Base-by-base conservation (phyloP, 345 rosid genomes). In the Nephelium lappaceum region DNA sequence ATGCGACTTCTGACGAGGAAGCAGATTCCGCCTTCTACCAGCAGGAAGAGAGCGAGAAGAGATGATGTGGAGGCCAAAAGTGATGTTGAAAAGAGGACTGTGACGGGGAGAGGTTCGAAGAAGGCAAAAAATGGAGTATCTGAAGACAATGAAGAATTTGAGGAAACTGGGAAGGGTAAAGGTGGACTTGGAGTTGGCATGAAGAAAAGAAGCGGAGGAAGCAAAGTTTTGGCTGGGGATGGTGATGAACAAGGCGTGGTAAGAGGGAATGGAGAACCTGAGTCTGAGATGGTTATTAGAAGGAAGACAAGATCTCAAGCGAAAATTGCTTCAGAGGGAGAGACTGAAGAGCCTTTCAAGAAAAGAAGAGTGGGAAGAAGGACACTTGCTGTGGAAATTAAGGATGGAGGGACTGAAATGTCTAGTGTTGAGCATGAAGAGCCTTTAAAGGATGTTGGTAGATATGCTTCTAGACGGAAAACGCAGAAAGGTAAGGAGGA, bases 11-110 rank as follows among this genome's bases (percentile, higher is more conserved):
- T 55, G 12, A 11, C 61, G 14, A 62, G 60, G 53, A 19, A 43
- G 31, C 68, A 67, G 18, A 67, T 6, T 27, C 53, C 16, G 53
- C 67, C 74, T 8, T 73, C 66, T 51, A 43, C n/a, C 72, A 78
- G 82, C 76, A 81, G 66, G 80, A 84, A 81, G 83, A 76, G 84
- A 78, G 75, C 76, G 38, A 69, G 79, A 74, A 53, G 83, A 49
- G 69, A 49, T 0, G 72, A 36, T 23, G 23, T 43, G 11, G 45
- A 49, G 67, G 72, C 19, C 61, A 39, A 9, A 24, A 36, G 39
- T 51, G 60, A 16, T 18, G 43, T 24, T 8, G 72, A 24, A 38
- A 15, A 71, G 39, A 77, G 41, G 8, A 71, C 31, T 55, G 67
- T 51, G 31, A 70, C 15, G 16, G 38, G n/a, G 23, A 67, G 70